These are phyloP conservation scores for Mediolabrus comicus DNA, from an alignment of 108 stramenopile species.

Conservation along the genomic window DNA sequence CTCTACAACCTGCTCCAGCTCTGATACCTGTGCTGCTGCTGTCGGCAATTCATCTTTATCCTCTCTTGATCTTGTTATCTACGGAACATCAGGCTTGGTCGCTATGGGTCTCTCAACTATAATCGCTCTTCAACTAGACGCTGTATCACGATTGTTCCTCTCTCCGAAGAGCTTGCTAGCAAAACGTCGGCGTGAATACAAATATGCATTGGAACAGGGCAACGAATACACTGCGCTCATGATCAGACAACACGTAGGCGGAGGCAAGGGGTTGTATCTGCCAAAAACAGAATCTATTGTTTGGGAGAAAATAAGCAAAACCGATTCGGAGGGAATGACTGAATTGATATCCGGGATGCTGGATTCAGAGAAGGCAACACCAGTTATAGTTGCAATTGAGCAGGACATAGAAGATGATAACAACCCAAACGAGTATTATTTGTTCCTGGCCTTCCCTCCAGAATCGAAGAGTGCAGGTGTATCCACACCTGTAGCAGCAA, in stretches of 20 bases:
- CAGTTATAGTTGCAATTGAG: constrained; percentile 45
- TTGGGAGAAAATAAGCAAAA: constrained; percentile 4
- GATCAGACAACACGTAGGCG: constrained; percentile 40
- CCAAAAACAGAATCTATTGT: constrained; percentile 22
- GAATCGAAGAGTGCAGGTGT: not conserved
- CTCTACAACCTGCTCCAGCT: not conserved
- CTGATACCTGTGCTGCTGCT: constrained; percentile 2
- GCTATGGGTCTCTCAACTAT: constrained; percentile 21
- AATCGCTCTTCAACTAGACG: constrained; percentile 29
- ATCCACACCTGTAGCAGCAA: constrained; percentile 3
- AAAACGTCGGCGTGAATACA: constrained; percentile 39
- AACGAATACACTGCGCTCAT: constrained; percentile 28
- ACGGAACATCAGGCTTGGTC: constrained; percentile 1
- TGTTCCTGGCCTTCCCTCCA: constrained; percentile 39
- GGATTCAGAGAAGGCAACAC: constrained; percentile 17
- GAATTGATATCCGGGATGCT: constrained; percentile 13
- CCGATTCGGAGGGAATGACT: constrained; percentile 9
- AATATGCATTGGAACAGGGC: constrained; percentile 23
- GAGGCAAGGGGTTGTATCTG: constrained; percentile 15
- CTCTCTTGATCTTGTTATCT: constrained; percentile 1
- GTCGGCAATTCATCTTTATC: not conserved
- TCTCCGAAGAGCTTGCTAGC: constrained; percentile 33
- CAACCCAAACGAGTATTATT: constrained; percentile 24
- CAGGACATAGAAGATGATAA: constrained; percentile 29
- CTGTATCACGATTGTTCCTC: constrained; percentile 25